Percentiles rank a stretch among this genome's conserved stretches.
Evolutionary conservation across 2,329 filamentous ascomycete species (phyloP).

Genomic region (Berkeleyomyces rouxiae): DNA sequence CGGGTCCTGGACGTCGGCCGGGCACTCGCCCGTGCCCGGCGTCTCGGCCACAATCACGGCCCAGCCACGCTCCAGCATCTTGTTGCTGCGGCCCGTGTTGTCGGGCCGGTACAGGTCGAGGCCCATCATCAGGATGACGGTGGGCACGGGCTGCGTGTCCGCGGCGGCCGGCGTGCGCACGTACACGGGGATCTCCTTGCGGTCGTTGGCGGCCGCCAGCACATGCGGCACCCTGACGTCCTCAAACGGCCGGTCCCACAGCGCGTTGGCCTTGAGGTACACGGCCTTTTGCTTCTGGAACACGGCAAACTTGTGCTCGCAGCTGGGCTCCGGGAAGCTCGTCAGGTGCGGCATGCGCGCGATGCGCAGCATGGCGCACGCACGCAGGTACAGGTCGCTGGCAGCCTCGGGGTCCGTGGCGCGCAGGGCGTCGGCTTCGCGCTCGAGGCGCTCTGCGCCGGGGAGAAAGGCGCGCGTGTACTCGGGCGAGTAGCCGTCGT

Average conservation of each 20-base stretch:
- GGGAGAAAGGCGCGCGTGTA: slow-evolving; percentile 51
- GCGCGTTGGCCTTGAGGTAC: slow-evolving; percentile 38
- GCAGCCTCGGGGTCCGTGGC: slow-evolving; percentile 35
- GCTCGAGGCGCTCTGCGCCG: slow-evolving; percentile 39
- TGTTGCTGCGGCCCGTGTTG: slow-evolving; percentile 42
- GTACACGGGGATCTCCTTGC: slow-evolving; percentile 43
- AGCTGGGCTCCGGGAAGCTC: slow-evolving; percentile 23
- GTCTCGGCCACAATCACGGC: slow-evolving; percentile 43
- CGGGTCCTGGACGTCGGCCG: slow-evolving; percentile 44
- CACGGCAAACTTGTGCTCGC: slow-evolving; percentile 38
- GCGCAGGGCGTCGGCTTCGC: slow-evolving; percentile 33
- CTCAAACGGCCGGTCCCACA: slow-evolving; percentile 39
- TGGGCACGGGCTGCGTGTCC: slow-evolving; percentile 23
- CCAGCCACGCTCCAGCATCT: slow-evolving; percentile 48
- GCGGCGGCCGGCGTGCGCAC: slow-evolving; percentile 38
- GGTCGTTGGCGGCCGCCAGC: slow-evolving; percentile 33
- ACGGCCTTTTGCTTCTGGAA: slow-evolving; percentile 49
- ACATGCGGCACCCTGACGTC: slow-evolving; percentile 47
- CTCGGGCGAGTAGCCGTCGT: slow-evolving; percentile 46
- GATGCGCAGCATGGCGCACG: slow-evolving; percentile 57
- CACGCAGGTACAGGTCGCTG: slow-evolving; percentile 48
- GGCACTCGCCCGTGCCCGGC: slow-evolving; percentile 38
- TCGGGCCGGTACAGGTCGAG: slow-evolving; percentile 47
- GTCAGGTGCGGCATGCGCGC: slow-evolving; percentile 48
- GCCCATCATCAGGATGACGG: slow-evolving; percentile 42